These are phyloP conservation scores for Trichoderma orchidacearum DNA, from an alignment of 495 filamentous ascomycete genomes.

Conservation along the genomic window DNA sequence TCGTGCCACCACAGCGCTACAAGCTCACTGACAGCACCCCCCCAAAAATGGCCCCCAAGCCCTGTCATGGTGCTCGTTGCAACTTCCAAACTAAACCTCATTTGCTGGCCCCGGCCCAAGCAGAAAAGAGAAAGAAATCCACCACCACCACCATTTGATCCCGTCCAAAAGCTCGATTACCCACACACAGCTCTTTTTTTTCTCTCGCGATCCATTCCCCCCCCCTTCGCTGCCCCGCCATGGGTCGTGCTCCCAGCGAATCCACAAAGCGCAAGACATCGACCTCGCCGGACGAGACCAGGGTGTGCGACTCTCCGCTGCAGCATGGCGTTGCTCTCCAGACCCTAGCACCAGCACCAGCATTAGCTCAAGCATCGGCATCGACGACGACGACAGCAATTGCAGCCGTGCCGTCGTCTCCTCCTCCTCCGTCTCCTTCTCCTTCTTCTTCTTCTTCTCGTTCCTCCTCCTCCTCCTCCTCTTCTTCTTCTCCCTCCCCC, in stretches of 20 bases:
- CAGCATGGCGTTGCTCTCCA: background rate
- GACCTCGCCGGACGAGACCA: background rate
- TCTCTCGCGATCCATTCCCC: too few relatives aligned
- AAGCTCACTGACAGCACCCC: too few relatives aligned
- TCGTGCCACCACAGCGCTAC: too few relatives aligned
- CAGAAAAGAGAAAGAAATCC: too few relatives aligned
- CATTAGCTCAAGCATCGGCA: background rate
- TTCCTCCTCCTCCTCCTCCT: background rate
- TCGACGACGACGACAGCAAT: background rate
- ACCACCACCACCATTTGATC: background rate
- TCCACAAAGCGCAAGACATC: background rate
- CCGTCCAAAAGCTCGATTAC: background rate
- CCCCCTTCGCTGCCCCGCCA: background rate
- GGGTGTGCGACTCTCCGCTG: background rate
- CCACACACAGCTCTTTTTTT: too few relatives aligned
- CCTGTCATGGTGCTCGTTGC: too few relatives aligned
- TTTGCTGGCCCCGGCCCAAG: too few relatives aligned
- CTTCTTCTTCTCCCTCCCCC: background rate
- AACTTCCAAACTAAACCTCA: too few relatives aligned
- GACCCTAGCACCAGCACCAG: background rate
- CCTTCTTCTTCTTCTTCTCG: background rate
- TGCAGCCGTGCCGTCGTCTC: background rate
- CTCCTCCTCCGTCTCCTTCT: background rate
- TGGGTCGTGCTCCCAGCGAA: background rate
- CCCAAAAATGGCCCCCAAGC: too few relatives aligned